phyloP scores from a whole-genome alignment of 2,329 filamentous ascomycete genomes.

The Claviceps fusiformis region DNA sequence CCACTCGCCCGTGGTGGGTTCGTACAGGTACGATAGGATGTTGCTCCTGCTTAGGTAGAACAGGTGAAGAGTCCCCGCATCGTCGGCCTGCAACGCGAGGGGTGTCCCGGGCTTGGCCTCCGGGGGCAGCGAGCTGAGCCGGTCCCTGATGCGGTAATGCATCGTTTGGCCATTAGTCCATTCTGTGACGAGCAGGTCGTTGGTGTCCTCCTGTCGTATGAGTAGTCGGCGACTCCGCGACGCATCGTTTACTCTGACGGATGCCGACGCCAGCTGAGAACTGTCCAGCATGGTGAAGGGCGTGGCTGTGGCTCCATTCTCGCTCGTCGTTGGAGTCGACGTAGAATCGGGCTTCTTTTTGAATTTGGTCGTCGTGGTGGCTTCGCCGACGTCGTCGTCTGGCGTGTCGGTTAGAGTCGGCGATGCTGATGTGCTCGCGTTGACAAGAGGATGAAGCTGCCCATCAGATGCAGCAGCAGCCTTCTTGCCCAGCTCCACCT shows the following conservation, averaged over 20 bases:
- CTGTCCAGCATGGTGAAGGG: conserved; percentile 6
- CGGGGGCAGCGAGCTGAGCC: not conserved
- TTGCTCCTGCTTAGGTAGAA: conserved; percentile 12
- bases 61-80: conserved; percentile 9
- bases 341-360: not conserved
- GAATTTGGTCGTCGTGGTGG: not conserved
- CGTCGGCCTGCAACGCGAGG: conserved; percentile 8
- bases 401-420: too few species aligned
- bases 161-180: conserved; percentile 2
- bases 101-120: conserved; percentile 10
- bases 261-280: conserved; percentile 9
- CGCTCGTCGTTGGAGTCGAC: not conserved
- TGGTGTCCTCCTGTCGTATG: conserved; percentile 12
- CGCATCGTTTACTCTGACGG: conserved; percentile 1
- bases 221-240: conserved; percentile 7
- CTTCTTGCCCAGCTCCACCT: conserved; percentile 3
- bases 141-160: conserved; percentile 7
- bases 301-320: not conserved
- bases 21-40: conserved; percentile 7
- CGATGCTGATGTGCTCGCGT: not conserved
- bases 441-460: too few species aligned
- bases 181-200: conserved; percentile 9
- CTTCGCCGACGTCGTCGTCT: too few species aligned
- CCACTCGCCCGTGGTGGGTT: conserved; percentile 8
- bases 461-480: not conserved